Percentiles rank a stretch among this genome's conserved stretches.
Conservation (phyloP, 1,284 basidiomycete genomes). For the Fomitiporia mediterranea region DNA sequence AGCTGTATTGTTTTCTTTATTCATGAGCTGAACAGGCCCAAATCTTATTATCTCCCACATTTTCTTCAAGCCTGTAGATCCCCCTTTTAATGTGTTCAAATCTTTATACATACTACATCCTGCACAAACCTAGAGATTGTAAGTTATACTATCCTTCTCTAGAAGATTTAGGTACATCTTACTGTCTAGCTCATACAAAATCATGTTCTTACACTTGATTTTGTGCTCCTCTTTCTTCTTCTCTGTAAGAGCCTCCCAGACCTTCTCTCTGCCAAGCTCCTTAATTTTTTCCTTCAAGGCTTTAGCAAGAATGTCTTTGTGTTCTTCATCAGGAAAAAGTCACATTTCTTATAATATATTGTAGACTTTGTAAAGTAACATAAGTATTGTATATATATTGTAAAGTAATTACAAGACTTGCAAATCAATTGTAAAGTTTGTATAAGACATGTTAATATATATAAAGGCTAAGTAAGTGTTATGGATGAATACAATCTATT, state of each 20-base stretch:
- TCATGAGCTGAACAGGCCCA: background rate
- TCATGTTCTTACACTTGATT: slow-evolving; percentile 15
- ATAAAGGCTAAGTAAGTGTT: no score
- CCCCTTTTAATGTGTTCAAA: slow-evolving; percentile 26
- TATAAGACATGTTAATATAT: no score
- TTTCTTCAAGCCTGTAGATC: slow-evolving; percentile 5
- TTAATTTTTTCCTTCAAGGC: background rate
- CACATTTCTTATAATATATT: no score
- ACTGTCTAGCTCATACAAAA: slow-evolving; percentile 17
- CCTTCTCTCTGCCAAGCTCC: background rate
- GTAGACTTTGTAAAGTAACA: no score
- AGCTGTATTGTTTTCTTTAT: background rate
- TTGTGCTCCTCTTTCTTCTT: slow-evolving; percentile 7
- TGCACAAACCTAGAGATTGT: slow-evolving; percentile 22
- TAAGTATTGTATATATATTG: no score
- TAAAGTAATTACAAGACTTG: no score
- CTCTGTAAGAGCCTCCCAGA: slow-evolving; percentile 20
- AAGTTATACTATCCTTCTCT: slow-evolving; percentile 14
- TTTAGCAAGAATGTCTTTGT: background rate
- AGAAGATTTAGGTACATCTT: slow-evolving; percentile 20
- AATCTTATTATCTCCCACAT: background rate
- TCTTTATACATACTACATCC: slow-evolving; percentile 30
- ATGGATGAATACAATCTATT: no score
- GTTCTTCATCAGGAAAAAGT: background rate
- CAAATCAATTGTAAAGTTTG: no score